Evolutionary conservation across 2,329 filamentous ascomycete species (phyloP), one percentile per base, ranked within the genome.

Genomic region (Diaporthe sp.): DNA sequence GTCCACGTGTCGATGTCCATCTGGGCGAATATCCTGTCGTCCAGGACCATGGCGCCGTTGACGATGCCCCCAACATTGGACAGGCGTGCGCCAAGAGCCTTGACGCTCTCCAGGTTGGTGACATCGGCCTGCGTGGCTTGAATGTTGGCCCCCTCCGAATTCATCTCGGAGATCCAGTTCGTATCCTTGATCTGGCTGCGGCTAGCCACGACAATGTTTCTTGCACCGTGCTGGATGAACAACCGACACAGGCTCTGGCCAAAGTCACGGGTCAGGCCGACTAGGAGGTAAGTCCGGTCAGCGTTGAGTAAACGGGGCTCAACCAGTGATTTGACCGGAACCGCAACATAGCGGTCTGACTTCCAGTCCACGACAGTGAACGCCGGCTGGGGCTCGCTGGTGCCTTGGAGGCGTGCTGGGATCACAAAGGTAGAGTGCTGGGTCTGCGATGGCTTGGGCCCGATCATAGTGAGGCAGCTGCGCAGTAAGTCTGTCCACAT

Each of bases 11-110:
- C 81, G 12, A 83, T 58, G 2, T 83, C 83, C 85, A 87, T 86
- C 72, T 85, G 80, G 0, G 85, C 80, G 72, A 87, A 87, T 20
- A 86, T 81, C 9, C 82, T 80, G 76, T 87, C 86, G 7, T 87
- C 84, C 3, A 87, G 82, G 3, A 87, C 83, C 85, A 87, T 87
- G 71, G 86, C 85, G 9, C 85, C 86, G 76, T 87, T 87, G 76
- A 86, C 81, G 8, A 87, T 77, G 22, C 86, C 86, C 3, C 80
- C 85, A 0, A 86, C 81, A 0, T 80, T 80, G 0, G 84, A 83
- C 77, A 82, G 78, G 0, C 73, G 77, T 0, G 49, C 7, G 57
- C 80, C 82, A 39, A 87, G 80, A 0, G 73, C 74, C 2, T 44
- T 34, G 1, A 87, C 83, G 20, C 79, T 80, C 0, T 79, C 79